These are phyloP conservation scores for Penicillium egyptiacum DNA, from an alignment of 495 filamentous ascomycete species.

Conservation along the genomic window DNA sequence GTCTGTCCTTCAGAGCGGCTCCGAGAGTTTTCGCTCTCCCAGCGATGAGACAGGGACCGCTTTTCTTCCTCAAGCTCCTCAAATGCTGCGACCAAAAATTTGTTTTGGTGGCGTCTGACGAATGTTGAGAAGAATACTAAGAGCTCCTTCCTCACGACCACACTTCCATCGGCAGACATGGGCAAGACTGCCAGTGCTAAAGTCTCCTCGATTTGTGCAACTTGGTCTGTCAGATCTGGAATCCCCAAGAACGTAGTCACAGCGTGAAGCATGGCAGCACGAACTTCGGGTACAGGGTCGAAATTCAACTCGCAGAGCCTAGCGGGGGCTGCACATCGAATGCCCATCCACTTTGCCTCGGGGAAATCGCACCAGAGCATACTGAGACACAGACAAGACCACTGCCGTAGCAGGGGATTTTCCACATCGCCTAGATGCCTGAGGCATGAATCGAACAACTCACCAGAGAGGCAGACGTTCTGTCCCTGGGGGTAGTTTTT, in stretches of 20 bases:
- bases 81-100: constrained; percentile 87
- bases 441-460: constrained; percentile 82
- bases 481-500: constrained; percentile 89
- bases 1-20: constrained; percentile 19
- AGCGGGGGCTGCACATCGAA: constrained; percentile 73
- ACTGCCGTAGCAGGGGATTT: constrained; percentile 88
- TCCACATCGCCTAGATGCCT: constrained; percentile 77
- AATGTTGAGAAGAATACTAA: constrained; percentile 93
- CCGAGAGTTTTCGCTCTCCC: constrained; percentile 30
- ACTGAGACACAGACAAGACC: constrained; percentile 94
- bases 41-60: constrained; percentile 57
- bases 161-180: constrained; percentile 88
- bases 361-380: constrained; percentile 90
- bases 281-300: constrained; percentile 93
- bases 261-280: constrained; percentile 88
- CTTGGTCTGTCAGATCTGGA: constrained; percentile 86
- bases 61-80: constrained; percentile 88
- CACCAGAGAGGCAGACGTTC: constrained; percentile 74
- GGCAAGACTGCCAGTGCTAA: constrained; percentile 80
- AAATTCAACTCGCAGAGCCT: constrained; percentile 76
- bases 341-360: constrained; percentile 92
- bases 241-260: constrained; percentile 93
- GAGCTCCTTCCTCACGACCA: constrained; percentile 88
- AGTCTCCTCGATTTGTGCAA: constrained; percentile 83
- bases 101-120: constrained; percentile 84